Percentiles rank a stretch among this genome's conserved stretches.
phyloP scores from a whole-genome alignment of 1,139 yeast species.

The Martiniozyma asiatica region DNA sequence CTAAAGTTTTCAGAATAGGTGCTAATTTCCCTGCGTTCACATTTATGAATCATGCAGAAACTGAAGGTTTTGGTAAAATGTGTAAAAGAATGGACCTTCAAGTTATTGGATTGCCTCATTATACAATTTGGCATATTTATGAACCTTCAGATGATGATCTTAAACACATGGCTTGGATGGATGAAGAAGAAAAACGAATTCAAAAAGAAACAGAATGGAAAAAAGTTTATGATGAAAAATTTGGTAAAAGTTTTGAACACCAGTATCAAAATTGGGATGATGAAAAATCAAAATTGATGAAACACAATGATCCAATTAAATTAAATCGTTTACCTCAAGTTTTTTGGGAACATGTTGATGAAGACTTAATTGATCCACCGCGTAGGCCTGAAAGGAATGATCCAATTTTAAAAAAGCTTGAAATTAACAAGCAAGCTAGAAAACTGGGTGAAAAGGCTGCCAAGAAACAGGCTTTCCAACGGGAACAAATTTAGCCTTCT shows the following conservation, averaged over 20 bases:
- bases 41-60: conserved; percentile 81
- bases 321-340: conserved; percentile 35
- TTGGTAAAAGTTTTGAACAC: conserved; percentile 69
- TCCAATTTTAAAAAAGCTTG: too few relatives aligned
- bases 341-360: conserved; percentile 58
- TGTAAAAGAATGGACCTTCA: conserved; percentile 66
- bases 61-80: conserved; percentile 88
- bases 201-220: conserved; percentile 49
- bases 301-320: conserved; percentile 54
- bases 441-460: too few relatives aligned
- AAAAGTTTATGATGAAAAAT: conserved; percentile 61
- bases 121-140: conserved; percentile 79
- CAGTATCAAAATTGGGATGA: conserved; percentile 56
- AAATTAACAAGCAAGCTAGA: too few relatives aligned
- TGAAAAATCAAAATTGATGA: conserved; percentile 55
- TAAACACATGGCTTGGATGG: conserved; percentile 96
- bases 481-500: too few relatives aligned
- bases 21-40: conserved; percentile 85
- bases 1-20: conserved; percentile 71
- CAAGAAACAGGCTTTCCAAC: too few relatives aligned
- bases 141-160: conserved; percentile 90
- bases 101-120: conserved; percentile 83
- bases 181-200: conserved; percentile 69
- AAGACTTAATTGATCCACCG: too few relatives aligned
- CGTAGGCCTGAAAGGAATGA: too few relatives aligned